Evolutionary conservation across 2,329 filamentous ascomycete species (phyloP).

Genomic region (Pleurostoma richardsiae): DNA sequence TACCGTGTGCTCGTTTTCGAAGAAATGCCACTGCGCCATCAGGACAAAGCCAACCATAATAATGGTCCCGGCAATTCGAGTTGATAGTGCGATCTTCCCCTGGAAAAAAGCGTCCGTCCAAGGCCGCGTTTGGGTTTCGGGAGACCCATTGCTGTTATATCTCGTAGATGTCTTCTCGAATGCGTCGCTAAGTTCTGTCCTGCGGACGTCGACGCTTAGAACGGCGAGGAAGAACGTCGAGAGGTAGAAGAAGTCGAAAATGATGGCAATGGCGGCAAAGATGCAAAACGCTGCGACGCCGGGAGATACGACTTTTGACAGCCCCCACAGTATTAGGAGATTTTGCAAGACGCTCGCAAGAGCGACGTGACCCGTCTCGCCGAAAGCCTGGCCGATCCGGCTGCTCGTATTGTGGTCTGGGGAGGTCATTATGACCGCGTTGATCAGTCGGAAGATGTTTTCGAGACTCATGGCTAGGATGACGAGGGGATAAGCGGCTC

Average conservation of each 20-base stretch:
- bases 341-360: constrained; percentile 66
- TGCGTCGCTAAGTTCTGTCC: constrained; percentile 71
- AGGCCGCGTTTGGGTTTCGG: constrained; percentile 29
- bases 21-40: constrained; percentile 74
- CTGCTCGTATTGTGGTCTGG: constrained; percentile 62
- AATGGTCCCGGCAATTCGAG: constrained; percentile 68
- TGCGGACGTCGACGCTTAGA: constrained; percentile 71
- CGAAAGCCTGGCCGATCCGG: constrained; percentile 69
- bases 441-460: constrained; percentile 74
- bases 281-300: constrained; percentile 71
- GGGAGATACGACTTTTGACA: constrained; percentile 64
- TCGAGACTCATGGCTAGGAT: constrained; percentile 72
- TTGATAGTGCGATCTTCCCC: constrained; percentile 63
- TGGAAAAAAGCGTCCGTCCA: constrained; percentile 60
- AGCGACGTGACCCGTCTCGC: constrained; percentile 65
- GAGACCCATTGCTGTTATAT: constrained; percentile 21
- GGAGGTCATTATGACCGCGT: constrained; percentile 68
- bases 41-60: constrained; percentile 69
- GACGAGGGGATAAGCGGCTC: constrained; percentile 71
- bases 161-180: constrained; percentile 51
- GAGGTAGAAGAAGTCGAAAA: constrained; percentile 74
- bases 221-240: constrained; percentile 78
- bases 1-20: constrained; percentile 49
- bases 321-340: constrained; percentile 56
- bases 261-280: constrained; percentile 68